Evolutionary conservation across 208 protist species (phyloP).

Genomic region (Acanthamoeba triangularis): DNA sequence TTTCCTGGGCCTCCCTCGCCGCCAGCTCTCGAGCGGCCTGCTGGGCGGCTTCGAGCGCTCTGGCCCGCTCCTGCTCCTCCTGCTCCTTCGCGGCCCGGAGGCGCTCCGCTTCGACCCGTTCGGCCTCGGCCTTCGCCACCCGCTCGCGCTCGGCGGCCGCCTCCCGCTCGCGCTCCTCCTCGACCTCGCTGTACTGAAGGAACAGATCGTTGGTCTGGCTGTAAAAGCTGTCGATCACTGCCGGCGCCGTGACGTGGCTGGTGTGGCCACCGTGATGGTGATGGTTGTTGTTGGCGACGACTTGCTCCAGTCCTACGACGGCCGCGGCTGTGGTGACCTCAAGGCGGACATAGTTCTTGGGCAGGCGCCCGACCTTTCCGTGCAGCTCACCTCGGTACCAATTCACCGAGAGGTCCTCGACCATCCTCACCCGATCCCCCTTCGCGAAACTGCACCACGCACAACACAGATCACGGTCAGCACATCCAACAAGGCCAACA

Average conservation of each 20-base stretch:
- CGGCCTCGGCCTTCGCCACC: background rate
- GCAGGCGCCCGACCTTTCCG: background rate
- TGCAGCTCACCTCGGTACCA: constrained; percentile 32
- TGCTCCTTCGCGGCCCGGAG: background rate
- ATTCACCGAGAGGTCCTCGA: constrained; percentile 22
- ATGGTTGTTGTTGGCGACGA: background rate
- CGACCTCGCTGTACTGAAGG: background rate
- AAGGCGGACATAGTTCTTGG: constrained; percentile 29
- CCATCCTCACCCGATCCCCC: background rate
- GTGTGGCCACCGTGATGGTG: background rate
- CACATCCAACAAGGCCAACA: too few relatives aligned
- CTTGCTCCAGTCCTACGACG: background rate
- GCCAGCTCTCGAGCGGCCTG: background rate
- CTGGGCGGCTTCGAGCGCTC: background rate
- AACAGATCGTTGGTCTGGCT: background rate
- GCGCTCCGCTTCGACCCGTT: background rate
- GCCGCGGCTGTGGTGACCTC: background rate
- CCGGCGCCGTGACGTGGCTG: background rate
- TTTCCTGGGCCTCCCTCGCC: background rate
- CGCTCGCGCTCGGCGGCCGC: background rate
- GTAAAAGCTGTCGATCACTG: too few relatives aligned
- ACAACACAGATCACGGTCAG: too few relatives aligned
- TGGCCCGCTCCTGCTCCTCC: background rate
- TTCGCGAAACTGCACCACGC: background rate
- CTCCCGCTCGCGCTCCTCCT: background rate